phyloP scores from a whole-genome alignment of 305 asterid species.

The Solanum hybrid region DNA sequence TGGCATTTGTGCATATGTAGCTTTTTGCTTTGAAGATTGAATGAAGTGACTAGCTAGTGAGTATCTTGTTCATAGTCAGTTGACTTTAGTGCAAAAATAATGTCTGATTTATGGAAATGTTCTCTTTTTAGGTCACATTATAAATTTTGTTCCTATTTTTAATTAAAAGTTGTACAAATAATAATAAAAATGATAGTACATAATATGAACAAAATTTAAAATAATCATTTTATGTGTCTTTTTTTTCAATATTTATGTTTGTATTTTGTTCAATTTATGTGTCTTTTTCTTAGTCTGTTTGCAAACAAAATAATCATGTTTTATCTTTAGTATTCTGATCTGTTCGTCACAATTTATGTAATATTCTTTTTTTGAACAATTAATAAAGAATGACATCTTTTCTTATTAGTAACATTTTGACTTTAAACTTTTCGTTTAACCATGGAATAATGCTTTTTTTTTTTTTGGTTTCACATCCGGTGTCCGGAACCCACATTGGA shows the following conservation, averaged over 20 bases:
- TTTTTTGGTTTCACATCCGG: no score
- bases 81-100: background rate
- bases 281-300: no score
- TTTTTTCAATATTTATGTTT: background rate
- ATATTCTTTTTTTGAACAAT: no score
- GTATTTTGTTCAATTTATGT: background rate
- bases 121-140: background rate
- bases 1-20: background rate
- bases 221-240: background rate
- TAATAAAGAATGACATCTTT: background rate
- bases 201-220: no score
- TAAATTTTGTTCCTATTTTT: background rate
- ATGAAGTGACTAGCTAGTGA: background rate
- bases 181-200: background rate
- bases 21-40: background rate
- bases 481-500: accelerated
- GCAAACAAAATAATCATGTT: no score
- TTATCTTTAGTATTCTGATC: background rate
- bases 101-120: background rate
- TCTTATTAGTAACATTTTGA: no score
- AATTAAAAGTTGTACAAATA: background rate
- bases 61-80: background rate
- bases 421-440: no score
- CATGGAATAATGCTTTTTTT: background rate
- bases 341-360: no score